Evolutionary conservation across 345 rosid species (phyloP), one percentile per base, ranked within the genome.

Genomic region (Sisymbrium irio): DNA sequence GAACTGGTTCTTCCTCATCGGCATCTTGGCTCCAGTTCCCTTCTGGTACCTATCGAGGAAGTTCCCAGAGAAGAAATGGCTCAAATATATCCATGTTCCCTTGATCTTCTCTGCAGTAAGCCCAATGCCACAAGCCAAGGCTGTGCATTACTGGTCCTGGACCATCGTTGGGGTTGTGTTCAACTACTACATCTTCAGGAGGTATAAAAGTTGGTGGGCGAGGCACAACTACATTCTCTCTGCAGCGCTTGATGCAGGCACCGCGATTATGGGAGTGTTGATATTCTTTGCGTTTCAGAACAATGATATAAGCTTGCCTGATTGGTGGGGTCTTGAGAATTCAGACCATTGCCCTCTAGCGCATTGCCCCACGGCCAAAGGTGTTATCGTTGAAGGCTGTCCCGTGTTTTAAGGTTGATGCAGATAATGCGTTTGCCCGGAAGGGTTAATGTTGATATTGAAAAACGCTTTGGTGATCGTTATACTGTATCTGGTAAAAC

Each of bases 1-100:
- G 83, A 89, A 88, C 76, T 93, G 91, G 92, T 87, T 89, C 87
- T 93, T 93, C 85, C 81, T 93, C 17, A 62, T 88, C n/a, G 98
- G 96, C 18, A n/a, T 78, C 14, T 76, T 91, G 4, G 92, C 96
- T 9, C 97, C 97, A 0, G 39, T 91, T 69, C 94, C 92, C 2
- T 67, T 80, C 10, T 91, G 97, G 94, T 63, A 56, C 42, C 80
- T 91, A 12, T 66, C 88, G 0, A 83, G 65, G 71, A 84, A 80
- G 61, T 93, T 53, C 78, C 94, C 98, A 0, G 80, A 89, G 47
- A 85, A 86, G 56, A 91, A 83, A 67, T 87, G 90, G 89, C 76
- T 91, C 44, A 69, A 49, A 63, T 65, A 50, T 37, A 70, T 91
- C 36, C 87, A 91, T 79, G 59, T 88, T 82, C 97, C 97, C 6